Base-by-base conservation (phyloP, 2,329 filamentous ascomycete species). In the Penicillium aurantiogriseum region DNA sequence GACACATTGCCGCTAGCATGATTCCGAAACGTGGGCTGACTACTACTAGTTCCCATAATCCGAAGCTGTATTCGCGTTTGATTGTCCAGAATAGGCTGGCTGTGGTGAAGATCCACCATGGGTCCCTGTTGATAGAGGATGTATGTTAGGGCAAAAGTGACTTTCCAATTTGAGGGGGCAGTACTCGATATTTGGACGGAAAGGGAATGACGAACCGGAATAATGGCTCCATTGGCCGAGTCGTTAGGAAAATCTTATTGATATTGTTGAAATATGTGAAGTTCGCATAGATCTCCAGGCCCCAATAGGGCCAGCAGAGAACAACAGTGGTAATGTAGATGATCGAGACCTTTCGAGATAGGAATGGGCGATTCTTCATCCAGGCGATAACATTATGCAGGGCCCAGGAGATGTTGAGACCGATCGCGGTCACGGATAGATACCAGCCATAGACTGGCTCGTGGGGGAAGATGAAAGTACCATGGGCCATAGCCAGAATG, bases 81-180 rank as follows among this genome's bases (percentile, higher is more conserved):
- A 88, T 87, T 45, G 85, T 85, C 76, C 81, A 87, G 68, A 88
- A 83, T 4, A 89, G 75, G 23, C 78, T 83, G 58, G 80, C 64
- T 2, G 81, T 82, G 0, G 85, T 86, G 62, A 86, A 85, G 19
- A 88, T 80, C 86, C 86, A 88, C 86, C 86, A 88, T 0, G 86
- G 86, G 61, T 88, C 86, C 10, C 81, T 81, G 33, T 29, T 29
- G 2, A 40, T 2, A 25, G 8, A 11, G 1, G 3, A 29, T 31
- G 4, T 31, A 31, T 13, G 38, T 56, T 38, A 65, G 55, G 29
- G 6, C 8, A 9, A 4, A 23, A 42, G 27, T 17, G 9, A 10
- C 11, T 43, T 38, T 35, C 36, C 17, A 48, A 19, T 17, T 25
- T 8, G 5, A 43, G 23, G 3, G 9, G 9, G 10, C 1, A 3